A percentile compares a stretch with the other conserved stretches of the same genome.
Conservation (phyloP, 768 basidiomycete species). For the Xerocomellus amylosporus region DNA sequence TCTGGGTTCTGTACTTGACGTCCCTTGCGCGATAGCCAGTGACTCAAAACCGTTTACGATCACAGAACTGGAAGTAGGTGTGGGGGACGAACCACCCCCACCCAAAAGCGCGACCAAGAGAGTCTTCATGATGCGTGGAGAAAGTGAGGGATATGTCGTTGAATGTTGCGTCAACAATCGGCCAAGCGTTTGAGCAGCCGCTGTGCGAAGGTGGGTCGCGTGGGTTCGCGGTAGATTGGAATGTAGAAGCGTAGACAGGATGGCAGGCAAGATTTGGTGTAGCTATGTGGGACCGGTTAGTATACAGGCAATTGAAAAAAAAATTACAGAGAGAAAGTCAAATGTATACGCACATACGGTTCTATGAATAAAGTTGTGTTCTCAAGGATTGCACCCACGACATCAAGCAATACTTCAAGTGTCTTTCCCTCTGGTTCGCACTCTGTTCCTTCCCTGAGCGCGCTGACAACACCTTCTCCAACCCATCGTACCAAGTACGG, state of each 20-base stretch:
- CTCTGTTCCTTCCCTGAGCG: constrained; percentile 48
- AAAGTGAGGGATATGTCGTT: constrained; percentile 85
- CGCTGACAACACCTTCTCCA: constrained; percentile 77
- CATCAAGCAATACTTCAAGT: constrained; percentile 81
- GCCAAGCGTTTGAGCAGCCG: constrained; percentile 81
- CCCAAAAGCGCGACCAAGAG: constrained; percentile 78
- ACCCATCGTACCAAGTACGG: constrained; percentile 96
- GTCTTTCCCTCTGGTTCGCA: constrained; percentile 64
- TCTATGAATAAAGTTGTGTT: constrained; percentile 91
- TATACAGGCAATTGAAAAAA: background rate
- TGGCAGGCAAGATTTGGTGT: constrained; percentile 92
- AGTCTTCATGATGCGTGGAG: constrained; percentile 91
- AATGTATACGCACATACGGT: constrained; percentile 74
- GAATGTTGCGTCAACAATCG: constrained; percentile 78
- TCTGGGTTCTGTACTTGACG: constrained; percentile 40
- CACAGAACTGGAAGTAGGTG: constrained; percentile 10
- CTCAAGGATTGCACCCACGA: constrained; percentile 78
- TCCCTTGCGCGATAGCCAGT: constrained; percentile 18
- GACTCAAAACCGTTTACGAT: constrained; percentile 29
- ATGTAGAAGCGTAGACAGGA: constrained; percentile 88
- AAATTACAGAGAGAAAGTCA: background rate
- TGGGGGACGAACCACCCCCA: constrained; percentile 13
- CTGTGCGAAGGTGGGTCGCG: constrained; percentile 67
- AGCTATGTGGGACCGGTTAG: constrained; percentile 48
- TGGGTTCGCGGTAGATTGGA: constrained; percentile 74